phyloP scores from a whole-genome alignment of 169 alveolate genomes.

The Babesia microti region DNA sequence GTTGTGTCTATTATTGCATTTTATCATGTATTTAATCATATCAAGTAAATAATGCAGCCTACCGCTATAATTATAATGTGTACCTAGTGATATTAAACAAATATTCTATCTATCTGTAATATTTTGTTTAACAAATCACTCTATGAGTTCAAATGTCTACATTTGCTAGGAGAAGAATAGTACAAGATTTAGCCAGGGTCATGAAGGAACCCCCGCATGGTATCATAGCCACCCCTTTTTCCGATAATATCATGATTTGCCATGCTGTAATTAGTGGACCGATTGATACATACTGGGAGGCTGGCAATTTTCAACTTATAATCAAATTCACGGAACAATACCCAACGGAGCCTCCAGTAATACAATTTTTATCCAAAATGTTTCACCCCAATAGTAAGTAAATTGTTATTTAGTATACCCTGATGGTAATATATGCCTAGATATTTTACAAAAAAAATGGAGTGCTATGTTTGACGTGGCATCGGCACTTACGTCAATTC shows the following conservation, averaged over 20 bases:
- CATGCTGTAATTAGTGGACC: slow-evolving; percentile 92
- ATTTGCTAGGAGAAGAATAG: slow-evolving; percentile 74
- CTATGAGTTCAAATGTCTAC: slow-evolving; percentile 41
- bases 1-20: neutral
- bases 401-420: slow-evolving; percentile 50
- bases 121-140: neutral
- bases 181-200: slow-evolving; percentile 76
- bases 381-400: slow-evolving; percentile 76
- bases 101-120: neutral
- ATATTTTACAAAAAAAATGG: slow-evolving; percentile 85
- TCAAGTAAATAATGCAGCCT: neutral
- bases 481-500: slow-evolving; percentile 83
- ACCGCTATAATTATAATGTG: neutral
- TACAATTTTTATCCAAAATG: slow-evolving; percentile 68
- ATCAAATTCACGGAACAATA: slow-evolving; percentile 81
- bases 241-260: slow-evolving; percentile 82
- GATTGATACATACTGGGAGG: slow-evolving; percentile 90
- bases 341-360: slow-evolving; percentile 83
- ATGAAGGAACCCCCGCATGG: slow-evolving; percentile 78
- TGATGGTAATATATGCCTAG: slow-evolving; percentile 81
- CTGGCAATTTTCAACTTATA: slow-evolving; percentile 82
- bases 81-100: neutral
- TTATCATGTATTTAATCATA: neutral
- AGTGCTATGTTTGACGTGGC: slow-evolving; percentile 86
- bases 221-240: slow-evolving; percentile 80